phyloP scores from a whole-genome alignment of 495 filamentous ascomycete species.

The Saxispiralis lemnorum region DNA sequence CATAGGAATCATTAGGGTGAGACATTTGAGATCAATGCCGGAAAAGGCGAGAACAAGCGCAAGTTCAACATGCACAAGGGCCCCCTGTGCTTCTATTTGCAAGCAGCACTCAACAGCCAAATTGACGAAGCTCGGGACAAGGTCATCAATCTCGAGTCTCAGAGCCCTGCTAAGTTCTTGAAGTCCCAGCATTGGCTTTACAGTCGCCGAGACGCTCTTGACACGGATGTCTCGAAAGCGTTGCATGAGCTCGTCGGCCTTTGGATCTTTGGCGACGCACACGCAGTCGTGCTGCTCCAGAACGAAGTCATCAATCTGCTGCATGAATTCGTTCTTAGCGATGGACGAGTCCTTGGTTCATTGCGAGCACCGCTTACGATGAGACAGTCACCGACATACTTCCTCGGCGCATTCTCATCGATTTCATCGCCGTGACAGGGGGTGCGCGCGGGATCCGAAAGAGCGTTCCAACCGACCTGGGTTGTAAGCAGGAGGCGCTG shows the following conservation, averaged over 20 bases:
- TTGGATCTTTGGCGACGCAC: constrained; percentile 9
- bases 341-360: not conserved
- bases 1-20: not conserved
- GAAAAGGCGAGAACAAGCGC: not conserved
- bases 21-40: constrained; percentile 3
- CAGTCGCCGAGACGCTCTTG: not conserved
- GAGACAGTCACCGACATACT: not conserved
- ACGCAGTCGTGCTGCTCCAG: constrained; percentile 4
- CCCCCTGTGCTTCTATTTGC: constrained; percentile 10
- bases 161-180: constrained; percentile 1
- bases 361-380: not conserved
- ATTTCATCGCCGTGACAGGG: not conserved
- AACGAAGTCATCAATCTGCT: constrained; percentile 2
- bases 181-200: constrained; percentile 6
- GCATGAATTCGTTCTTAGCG: not conserved
- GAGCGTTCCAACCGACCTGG: no score
- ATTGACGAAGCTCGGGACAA: constrained; percentile 7
- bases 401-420: not conserved
- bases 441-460: no score
- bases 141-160: constrained; percentile 1
- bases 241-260: not conserved
- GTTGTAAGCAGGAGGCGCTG: no score
- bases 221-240: not conserved
- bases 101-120: constrained; percentile 5
- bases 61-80: constrained; percentile 8